Conservation (phyloP, 208 protist genomes). For the Trypanosoma congolense region DNA sequence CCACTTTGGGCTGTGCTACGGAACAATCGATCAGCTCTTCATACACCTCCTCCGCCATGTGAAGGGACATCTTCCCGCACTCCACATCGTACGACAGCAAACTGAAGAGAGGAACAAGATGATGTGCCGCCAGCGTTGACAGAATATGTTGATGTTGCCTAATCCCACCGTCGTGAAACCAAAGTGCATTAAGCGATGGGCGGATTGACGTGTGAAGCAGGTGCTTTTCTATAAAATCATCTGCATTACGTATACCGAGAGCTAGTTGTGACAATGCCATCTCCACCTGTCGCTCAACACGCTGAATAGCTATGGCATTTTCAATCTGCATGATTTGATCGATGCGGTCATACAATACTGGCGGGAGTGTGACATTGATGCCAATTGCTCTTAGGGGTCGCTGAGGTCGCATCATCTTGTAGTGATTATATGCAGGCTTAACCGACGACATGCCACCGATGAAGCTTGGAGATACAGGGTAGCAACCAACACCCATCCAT, state of each 20-base stretch:
- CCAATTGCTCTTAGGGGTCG: conserved; percentile 64
- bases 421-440: conserved; percentile 67
- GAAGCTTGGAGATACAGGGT: conserved; percentile 53
- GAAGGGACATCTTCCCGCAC: conserved; percentile 69
- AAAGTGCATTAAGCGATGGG: conserved; percentile 79
- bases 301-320: conserved; percentile 78
- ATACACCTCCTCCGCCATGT: conserved; percentile 77
- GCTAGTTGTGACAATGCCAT: conserved; percentile 81
- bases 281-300: conserved; percentile 78
- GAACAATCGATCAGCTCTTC: conserved; percentile 87
- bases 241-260: conserved; percentile 79
- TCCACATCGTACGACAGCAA: conserved; percentile 86
- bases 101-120: conserved; percentile 88
- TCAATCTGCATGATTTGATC: conserved; percentile 83
- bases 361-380: conserved; percentile 57
- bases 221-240: conserved; percentile 82
- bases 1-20: conserved; percentile 79
- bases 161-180: conserved; percentile 84
- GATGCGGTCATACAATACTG: conserved; percentile 77
- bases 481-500: conserved; percentile 79
- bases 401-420: conserved; percentile 51
- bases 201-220: conserved; percentile 67
- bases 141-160: conserved; percentile 75
- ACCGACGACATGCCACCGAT: conserved; percentile 53
- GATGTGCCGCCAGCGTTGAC: conserved; percentile 67